Conservation (phyloP, 495 filamentous ascomycete genomes). For the Parachaetomium inaequale region DNA sequence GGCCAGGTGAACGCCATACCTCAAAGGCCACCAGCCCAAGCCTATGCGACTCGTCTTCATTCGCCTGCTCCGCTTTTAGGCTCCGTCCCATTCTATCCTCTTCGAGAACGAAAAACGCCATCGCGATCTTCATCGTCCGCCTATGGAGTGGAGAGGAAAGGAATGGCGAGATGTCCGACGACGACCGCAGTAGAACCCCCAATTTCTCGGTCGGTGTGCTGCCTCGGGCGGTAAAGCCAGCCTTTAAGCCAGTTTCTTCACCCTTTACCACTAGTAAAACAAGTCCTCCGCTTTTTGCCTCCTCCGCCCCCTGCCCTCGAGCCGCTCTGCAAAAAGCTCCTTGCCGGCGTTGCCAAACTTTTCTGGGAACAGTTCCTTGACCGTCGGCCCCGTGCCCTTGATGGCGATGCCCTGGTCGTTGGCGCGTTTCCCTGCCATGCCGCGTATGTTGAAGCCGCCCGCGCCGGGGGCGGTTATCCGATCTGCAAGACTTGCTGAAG, state of each 20-base stretch:
- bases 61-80: not conserved
- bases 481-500: constrained; percentile 37
- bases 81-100: not conserved
- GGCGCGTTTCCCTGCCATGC: constrained; percentile 48
- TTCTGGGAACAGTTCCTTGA: constrained; percentile 66
- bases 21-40: not conserved
- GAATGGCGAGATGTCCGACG: not conserved
- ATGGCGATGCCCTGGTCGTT: constrained; percentile 60
- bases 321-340: constrained; percentile 60
- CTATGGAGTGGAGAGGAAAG: not conserved
- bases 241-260: not conserved
- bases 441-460: constrained; percentile 60
- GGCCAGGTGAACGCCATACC: constrained; percentile 1
- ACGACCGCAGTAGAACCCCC: not conserved
- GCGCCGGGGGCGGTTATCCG: constrained; percentile 34
- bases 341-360: constrained; percentile 69
- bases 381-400: constrained; percentile 57
- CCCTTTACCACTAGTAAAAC: constrained; percentile 43
- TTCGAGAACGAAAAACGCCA: not conserved
- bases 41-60: not conserved
- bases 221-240: not conserved
- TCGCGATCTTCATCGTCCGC: too few relatives aligned
- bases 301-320: constrained; percentile 45
- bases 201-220: not conserved
- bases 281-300: constrained; percentile 54